A percentile compares a stretch with the other conserved stretches of the same genome.
These are phyloP conservation scores for Fusarium virguliforme DNA, from an alignment of 2,329 filamentous ascomycete genomes.

Conservation along the genomic window DNA sequence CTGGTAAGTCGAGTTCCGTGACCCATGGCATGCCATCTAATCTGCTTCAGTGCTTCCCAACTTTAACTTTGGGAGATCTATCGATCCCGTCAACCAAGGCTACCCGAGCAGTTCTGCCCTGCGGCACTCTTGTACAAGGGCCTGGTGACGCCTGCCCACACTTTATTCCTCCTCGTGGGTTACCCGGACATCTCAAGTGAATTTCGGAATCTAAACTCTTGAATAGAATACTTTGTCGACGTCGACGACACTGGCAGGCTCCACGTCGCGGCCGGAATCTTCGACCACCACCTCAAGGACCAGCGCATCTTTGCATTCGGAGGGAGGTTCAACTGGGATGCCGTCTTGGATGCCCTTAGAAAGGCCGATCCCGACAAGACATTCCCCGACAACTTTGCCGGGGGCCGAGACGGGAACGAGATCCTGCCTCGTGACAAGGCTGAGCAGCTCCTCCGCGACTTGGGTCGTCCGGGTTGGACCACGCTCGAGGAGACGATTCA, in stretches of 20 bases:
- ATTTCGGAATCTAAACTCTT: background rate
- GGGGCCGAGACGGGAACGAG: conserved; percentile 29
- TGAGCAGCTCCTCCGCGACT: conserved; percentile 23
- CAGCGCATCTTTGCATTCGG: conserved; percentile 71
- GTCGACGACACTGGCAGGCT: conserved; percentile 66
- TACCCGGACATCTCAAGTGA: accelerated
- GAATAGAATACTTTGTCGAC: conserved; percentile 63
- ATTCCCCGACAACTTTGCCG: conserved; percentile 47
- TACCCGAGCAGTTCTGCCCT: conserved; percentile 46
- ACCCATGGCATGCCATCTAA: accelerated
- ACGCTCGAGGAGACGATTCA: conserved; percentile 29
- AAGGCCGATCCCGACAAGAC: conserved; percentile 40
- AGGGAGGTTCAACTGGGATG: conserved; percentile 63
- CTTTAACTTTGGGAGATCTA: conserved; percentile 47
- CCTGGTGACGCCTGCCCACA: conserved; percentile 12
- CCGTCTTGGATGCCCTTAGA: conserved; percentile 54
- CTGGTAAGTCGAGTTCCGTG: conserved; percentile 9
- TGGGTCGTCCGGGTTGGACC: conserved; percentile 37
- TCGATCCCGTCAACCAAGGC: conserved; percentile 45
- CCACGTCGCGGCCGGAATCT: conserved; percentile 67
- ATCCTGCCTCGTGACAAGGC: conserved; percentile 35
- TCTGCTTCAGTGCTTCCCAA: conserved; percentile 48
- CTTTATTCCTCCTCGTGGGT: conserved; percentile 11
- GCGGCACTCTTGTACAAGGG: conserved; percentile 46
- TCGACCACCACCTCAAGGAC: conserved; percentile 60